These are phyloP conservation scores for Paramyrothecium roridum DNA, from an alignment of 2,329 filamentous ascomycete genomes.

Conservation along the genomic window DNA sequence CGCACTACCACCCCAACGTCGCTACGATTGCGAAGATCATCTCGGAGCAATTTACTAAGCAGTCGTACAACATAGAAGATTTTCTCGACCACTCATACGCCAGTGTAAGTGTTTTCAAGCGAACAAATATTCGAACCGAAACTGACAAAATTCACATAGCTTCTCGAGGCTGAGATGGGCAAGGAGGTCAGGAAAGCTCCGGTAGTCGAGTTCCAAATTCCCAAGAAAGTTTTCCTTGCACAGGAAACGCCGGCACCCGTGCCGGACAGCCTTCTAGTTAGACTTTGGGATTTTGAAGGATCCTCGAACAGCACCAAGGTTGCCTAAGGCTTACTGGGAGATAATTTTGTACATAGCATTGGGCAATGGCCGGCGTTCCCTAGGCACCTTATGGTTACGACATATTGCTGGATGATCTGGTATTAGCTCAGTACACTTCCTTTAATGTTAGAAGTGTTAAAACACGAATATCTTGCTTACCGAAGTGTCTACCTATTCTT, in stretches of 20 bases:
- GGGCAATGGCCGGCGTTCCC: no score
- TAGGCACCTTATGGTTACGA: no score
- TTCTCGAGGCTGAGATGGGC: constrained; percentile 78
- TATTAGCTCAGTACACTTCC: no score
- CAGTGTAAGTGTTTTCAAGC: constrained; percentile 53
- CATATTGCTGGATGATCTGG: no score
- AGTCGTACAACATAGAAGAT: constrained; percentile 91
- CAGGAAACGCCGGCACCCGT: constrained; percentile 43
- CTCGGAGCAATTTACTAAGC: constrained; percentile 95
- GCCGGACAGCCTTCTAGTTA: constrained; percentile 55
- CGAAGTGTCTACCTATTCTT: no score
- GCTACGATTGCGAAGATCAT: constrained; percentile 92
- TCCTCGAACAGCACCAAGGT: constrained; percentile 7
- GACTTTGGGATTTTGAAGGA: constrained; percentile 56
- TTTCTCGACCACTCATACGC: constrained; percentile 93
- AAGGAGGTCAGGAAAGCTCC: constrained; percentile 84
- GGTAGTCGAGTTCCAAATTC: constrained; percentile 91
- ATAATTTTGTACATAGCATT: no score
- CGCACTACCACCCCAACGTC: constrained; percentile 95
- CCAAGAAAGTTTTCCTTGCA: constrained; percentile 71
- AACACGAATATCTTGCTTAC: no score
- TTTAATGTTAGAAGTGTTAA: no score
- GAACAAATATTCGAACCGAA: background rate
- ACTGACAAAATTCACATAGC: constrained; percentile 44
- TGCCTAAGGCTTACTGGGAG: constrained; percentile 1